Evolutionary conservation across 768 basidiomycete genomes (phyloP).

Genomic region (Collybia sordida): DNA sequence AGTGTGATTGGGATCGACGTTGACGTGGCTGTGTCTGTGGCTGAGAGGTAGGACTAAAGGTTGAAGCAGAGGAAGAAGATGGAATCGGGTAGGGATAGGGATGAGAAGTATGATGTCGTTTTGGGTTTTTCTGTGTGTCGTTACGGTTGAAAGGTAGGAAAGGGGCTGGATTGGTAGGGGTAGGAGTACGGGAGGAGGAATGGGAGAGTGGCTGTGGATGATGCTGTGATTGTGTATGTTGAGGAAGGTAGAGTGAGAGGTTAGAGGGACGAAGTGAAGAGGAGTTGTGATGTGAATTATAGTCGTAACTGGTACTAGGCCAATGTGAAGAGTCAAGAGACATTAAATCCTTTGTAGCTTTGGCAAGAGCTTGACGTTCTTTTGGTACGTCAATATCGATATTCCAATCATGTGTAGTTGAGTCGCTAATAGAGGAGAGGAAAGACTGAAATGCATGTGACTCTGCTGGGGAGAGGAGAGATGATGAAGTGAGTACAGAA

Average conservation of each 20-base stretch:
- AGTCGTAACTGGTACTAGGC: constrained; percentile 16
- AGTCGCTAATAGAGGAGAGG: constrained; percentile 52
- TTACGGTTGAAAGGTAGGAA: constrained; percentile 6
- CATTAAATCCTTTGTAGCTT: constrained; percentile 85
- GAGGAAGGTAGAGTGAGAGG: constrained; percentile 8
- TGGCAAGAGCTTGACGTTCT: constrained; percentile 65
- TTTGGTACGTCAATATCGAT: constrained; percentile 43
- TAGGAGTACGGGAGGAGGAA: constrained; percentile 22
- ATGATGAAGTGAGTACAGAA: constrained; percentile 19
- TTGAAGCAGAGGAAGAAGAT: constrained; percentile 4
- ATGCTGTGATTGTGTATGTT: constrained; percentile 4
- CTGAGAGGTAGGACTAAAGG: constrained; percentile 2
- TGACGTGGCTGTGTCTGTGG: background rate
- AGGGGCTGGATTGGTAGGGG: constrained; percentile 17
- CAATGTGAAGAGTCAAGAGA: constrained; percentile 54
- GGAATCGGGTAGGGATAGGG: constrained; percentile 16
- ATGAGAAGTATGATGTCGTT: constrained; percentile 12
- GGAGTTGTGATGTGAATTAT: constrained; percentile 5
- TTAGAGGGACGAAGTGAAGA: constrained; percentile 7
- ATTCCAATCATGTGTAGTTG: constrained; percentile 40
- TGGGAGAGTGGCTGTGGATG: constrained; percentile 14
- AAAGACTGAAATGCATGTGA: constrained; percentile 69
- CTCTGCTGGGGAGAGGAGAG: constrained; percentile 67
- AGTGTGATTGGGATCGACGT: constrained; percentile 7
- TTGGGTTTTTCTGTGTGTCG: background rate